A percentile compares a stretch with the other conserved stretches of the same genome.
Conservation (phyloP, 2,329 filamentous ascomycete genomes). For the Pyricularia sp. region DNA sequence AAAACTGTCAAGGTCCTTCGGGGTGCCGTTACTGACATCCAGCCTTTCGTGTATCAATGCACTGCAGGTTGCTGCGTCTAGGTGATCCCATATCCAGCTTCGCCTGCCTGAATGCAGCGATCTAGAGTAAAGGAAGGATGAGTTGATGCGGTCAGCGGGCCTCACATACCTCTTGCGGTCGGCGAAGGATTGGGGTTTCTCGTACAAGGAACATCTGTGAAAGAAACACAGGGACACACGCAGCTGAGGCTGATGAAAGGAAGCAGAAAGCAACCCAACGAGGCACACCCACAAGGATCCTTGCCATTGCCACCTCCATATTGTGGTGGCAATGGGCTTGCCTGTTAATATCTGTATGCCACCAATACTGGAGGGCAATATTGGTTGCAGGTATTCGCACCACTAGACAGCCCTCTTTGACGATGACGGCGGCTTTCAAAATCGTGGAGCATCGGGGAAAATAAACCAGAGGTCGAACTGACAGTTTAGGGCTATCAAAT, state of each 20-base stretch:
- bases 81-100: neutral
- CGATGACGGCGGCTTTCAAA: neutral
- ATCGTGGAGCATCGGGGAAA: neutral
- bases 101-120: neutral
- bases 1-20: neutral
- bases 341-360: neutral
- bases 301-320: neutral
- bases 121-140: neutral
- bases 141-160: neutral
- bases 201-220: neutral
- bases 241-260: neutral
- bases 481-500: neutral
- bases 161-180: neutral
- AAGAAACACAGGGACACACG: neutral
- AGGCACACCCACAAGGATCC: neutral
- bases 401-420: neutral
- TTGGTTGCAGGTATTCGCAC: neutral
- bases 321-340: neutral
- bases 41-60: neutral
- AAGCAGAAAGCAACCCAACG: neutral
- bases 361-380: neutral
- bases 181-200: neutral
- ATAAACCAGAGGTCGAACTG: neutral
- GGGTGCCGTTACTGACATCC: neutral
- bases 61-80: neutral